Conservation (phyloP, 2,329 filamentous ascomycete species). For the Proliferodiscus dingleyae region DNA sequence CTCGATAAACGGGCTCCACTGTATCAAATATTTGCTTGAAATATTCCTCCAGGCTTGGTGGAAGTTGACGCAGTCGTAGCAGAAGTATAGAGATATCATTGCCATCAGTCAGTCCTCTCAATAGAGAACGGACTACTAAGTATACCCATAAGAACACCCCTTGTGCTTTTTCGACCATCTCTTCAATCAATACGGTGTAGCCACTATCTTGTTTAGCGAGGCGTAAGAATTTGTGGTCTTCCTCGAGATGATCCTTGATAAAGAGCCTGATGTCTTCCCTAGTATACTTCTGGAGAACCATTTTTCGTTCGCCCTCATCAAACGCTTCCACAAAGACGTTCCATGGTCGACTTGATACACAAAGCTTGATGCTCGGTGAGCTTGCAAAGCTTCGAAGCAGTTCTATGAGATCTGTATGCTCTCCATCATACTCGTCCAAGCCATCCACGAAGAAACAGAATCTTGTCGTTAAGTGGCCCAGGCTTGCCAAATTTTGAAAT, state of each 20-base stretch:
- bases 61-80: neutral
- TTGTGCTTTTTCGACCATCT: neutral
- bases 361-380: conserved; percentile 13
- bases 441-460: conserved; percentile 2
- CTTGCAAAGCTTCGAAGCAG: neutral
- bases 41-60: neutral
- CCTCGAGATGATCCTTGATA: too few relatives aligned
- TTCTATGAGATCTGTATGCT: conserved; percentile 5
- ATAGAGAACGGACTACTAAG: conserved; percentile 5
- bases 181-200: neutral
- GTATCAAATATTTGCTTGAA: conserved; percentile 5
- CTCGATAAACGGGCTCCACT: conserved; percentile 9
- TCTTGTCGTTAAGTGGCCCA: neutral
- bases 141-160: conserved; percentile 11
- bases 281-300: too few relatives aligned
- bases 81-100: neutral
- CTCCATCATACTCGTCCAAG: conserved; percentile 8
- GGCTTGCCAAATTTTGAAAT: too few relatives aligned
- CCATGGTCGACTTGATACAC: conserved; percentile 15
- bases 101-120: conserved; percentile 1
- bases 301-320: conserved; percentile 1
- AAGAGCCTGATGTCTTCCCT: too few relatives aligned
- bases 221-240: too few relatives aligned
- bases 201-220: too few relatives aligned
- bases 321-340: conserved; percentile 9